Base-by-base conservation (phyloP, 2,329 filamentous ascomycete genomes). In the Phoma herbarum region DNA sequence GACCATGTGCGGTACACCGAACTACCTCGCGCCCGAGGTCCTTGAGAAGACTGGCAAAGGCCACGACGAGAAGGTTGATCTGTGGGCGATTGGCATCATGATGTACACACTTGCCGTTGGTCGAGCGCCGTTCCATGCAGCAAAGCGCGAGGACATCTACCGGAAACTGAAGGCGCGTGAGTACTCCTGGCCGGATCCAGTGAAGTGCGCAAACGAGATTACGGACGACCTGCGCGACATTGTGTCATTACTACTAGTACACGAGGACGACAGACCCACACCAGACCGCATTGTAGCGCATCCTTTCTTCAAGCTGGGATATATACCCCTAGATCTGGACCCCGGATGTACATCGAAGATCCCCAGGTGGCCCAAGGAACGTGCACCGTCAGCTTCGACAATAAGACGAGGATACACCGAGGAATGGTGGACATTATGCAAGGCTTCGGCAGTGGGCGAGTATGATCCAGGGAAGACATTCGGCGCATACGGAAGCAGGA, bases 21-120 rank as follows among this genome's bases (percentile, higher is more conserved):
- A 99, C 77, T 99, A 99, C 76, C 97, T 99, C 68, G 95, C 95
- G 0, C 95, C 95, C 0, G 95, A 99, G 74, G 97, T 99, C 61
- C 80, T 99, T 50, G 92, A 97, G 73, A 97, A 95, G 82, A 92
- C 90, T 31, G 95, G 92, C 73, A 92, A 94, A 70, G 95, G 95
- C 0, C 95, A 99, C 75, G 95, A 97, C 66, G 93, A 98, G 75
- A 97, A 96, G 82, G 95, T 99, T 3, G 95, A 99, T 75, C 91
- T 99, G 55, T 99, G 96, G 96, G 97, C 94, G 43, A 84, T 99
- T 73, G 95, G 96, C 20, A 95, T 99, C 66, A 99, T 99, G 75
- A 93, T 96, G 88, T 98, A 96, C 79, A 96, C 95, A 47, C 94
- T 99, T 87, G 90, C 98, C 45, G 95, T 95, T 8, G 96, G 95